These are phyloP conservation scores for Amphichorda felina DNA, from an alignment of 2,329 filamentous ascomycete genomes.

Conservation along the genomic window DNA sequence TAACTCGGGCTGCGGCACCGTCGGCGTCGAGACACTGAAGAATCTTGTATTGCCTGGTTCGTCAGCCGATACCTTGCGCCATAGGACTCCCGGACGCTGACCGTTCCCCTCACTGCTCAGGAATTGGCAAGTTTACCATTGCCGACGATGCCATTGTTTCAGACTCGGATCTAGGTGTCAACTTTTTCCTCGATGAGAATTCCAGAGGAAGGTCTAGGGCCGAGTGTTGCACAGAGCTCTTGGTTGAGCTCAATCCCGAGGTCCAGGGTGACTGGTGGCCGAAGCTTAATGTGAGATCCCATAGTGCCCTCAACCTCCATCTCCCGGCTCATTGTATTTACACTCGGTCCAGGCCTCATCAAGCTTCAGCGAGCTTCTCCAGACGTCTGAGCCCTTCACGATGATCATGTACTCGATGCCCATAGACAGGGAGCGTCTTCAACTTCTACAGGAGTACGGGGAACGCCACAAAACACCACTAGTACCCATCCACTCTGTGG, in stretches of 20 bases:
- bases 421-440: conserved; percentile 28
- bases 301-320: too few relatives aligned
- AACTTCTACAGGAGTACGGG: conserved; percentile 33
- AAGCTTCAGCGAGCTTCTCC: conserved; percentile 25
- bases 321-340: too few relatives aligned
- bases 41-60: conserved; percentile 84
- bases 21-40: conserved; percentile 85
- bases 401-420: conserved; percentile 44
- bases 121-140: conserved; percentile 86
- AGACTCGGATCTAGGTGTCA: conserved; percentile 80
- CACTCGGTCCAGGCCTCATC: neutral
- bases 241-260: conserved; percentile 87
- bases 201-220: conserved; percentile 69
- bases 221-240: conserved; percentile 61
- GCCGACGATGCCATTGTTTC: conserved; percentile 68
- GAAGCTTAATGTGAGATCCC: conserved; percentile 7
- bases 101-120: conserved; percentile 21
- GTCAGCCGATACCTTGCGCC: neutral
- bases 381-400: conserved; percentile 30
- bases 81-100: neutral
- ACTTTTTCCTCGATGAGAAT: conserved; percentile 85
- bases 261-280: conserved; percentile 65
- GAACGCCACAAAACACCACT: conserved; percentile 54
- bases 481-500: conserved; percentile 76
- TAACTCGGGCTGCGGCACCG: conserved; percentile 77